These are phyloP conservation scores for Uronychia setigera DNA, from an alignment of 73 alveolate genomes.

Conservation along the genomic window DNA sequence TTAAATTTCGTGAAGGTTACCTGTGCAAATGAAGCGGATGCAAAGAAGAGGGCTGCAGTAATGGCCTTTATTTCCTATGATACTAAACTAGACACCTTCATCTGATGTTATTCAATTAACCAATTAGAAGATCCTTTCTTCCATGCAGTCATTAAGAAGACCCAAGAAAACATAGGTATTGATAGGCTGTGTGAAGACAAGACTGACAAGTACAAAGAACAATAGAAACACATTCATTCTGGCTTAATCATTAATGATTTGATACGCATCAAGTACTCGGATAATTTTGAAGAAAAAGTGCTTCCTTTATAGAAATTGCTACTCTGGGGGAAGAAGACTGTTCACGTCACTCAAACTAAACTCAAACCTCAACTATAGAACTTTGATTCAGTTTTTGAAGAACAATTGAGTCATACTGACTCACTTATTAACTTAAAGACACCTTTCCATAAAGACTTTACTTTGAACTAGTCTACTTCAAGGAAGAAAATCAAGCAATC, in stretches of 20 bases:
- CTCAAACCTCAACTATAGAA: background rate
- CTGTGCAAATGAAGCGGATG: slow-evolving; percentile 11
- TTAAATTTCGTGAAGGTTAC: slow-evolving; percentile 15
- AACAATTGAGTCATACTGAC: background rate
- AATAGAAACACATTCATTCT: background rate
- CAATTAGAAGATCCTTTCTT: slow-evolving; percentile 41
- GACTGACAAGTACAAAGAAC: no score
- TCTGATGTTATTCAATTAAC: background rate
- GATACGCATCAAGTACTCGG: background rate
- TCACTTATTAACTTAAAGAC: background rate
- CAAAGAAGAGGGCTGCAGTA: slow-evolving; percentile 17
- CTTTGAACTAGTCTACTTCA: background rate
- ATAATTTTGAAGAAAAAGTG: background rate
- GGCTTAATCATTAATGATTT: background rate
- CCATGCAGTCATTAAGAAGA: background rate
- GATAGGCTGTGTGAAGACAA: no score
- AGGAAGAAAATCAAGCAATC: background rate
- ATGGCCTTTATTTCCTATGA: slow-evolving; percentile 25
- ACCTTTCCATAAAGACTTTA: background rate
- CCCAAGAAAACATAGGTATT: no score
- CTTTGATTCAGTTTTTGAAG: background rate
- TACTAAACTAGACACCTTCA: background rate
- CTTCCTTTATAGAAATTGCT: background rate
- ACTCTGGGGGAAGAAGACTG: background rate
- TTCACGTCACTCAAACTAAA: background rate